These are phyloP conservation scores for Primulina eburnea DNA, from an alignment of 257 asterid genomes.

Conservation along the genomic window DNA sequence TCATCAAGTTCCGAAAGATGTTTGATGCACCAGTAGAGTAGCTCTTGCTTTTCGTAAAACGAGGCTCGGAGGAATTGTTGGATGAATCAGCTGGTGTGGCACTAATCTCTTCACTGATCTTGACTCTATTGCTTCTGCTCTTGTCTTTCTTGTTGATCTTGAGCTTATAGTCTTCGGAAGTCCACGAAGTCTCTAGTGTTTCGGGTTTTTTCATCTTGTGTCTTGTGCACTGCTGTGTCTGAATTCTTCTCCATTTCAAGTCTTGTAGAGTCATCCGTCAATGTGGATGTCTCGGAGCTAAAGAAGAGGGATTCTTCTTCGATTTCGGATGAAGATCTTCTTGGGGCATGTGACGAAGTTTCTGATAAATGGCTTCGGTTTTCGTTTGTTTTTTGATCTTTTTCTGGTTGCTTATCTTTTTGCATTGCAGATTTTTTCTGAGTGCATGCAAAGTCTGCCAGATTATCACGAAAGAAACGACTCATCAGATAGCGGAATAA, in stretches of 20 bases:
- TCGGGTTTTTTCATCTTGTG: constrained; percentile 23
- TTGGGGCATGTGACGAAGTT: constrained; percentile 30
- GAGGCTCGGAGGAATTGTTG: constrained; percentile 20
- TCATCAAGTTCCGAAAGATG: constrained; percentile 58
- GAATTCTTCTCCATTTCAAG: constrained; percentile 31
- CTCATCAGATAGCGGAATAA: neutral
- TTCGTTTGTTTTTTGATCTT: constrained; percentile 32
- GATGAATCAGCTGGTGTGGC: constrained; percentile 6
- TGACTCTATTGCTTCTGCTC: constrained; percentile 28
- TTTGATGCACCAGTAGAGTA: constrained; percentile 37
- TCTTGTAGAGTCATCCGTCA: constrained; percentile 51
- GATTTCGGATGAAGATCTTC: constrained; percentile 50
- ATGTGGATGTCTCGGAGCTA: constrained; percentile 65
- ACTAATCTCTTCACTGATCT: neutral
- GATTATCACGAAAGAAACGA: neutral
- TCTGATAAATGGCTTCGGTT: constrained; percentile 34
- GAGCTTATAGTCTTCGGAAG: constrained; percentile 24
- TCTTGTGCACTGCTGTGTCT: constrained; percentile 20
- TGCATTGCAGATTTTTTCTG: constrained; percentile 34
- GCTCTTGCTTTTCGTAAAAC: constrained; percentile 41
- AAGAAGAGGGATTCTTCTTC: constrained; percentile 57
- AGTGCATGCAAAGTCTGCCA: constrained; percentile 21
- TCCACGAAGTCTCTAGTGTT: constrained; percentile 15
- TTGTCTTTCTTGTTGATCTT: constrained; percentile 29
- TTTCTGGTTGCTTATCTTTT: constrained; percentile 27